A percentile compares a stretch with the other conserved stretches of the same genome.
Evolutionary conservation across 805 yeast species (phyloP).

Genomic region (Candida morakotiae): DNA sequence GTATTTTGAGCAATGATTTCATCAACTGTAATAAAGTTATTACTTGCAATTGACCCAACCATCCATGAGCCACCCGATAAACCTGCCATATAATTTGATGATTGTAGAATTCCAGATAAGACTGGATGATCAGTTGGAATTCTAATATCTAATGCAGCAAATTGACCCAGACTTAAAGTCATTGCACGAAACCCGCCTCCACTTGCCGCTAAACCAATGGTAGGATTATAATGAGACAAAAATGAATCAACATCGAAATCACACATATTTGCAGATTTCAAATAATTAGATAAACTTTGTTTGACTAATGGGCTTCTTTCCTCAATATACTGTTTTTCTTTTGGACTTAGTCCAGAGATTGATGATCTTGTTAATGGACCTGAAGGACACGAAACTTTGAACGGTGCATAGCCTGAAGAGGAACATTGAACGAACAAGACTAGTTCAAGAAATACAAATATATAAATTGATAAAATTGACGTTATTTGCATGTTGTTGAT

Average conservation of each 20-base stretch:
- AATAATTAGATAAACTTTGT: slow-evolving; percentile 19
- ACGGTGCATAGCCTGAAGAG: slow-evolving; percentile 23
- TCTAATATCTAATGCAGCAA: slow-evolving; percentile 75
- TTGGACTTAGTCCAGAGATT: slow-evolving; percentile 14
- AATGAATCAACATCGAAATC: slow-evolving; percentile 20
- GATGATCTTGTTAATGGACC: slow-evolving; percentile 21
- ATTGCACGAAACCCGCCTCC: slow-evolving; percentile 43
- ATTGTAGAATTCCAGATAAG: slow-evolving; percentile 55
- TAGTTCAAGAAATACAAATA: too few relatives aligned
- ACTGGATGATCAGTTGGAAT: slow-evolving; percentile 58
- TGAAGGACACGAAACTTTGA: slow-evolving; percentile 24
- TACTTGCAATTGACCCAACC: slow-evolving; percentile 58
- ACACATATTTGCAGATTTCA: slow-evolving; percentile 17
- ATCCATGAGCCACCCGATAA: slow-evolving; percentile 71
- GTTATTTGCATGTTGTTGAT: too few relatives aligned
- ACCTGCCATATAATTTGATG: slow-evolving; percentile 69
- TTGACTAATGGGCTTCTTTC: slow-evolving; percentile 20
- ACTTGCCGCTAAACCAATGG: slow-evolving; percentile 32
- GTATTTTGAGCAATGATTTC: slow-evolving; percentile 19
- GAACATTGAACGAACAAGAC: background rate
- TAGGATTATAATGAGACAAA: slow-evolving; percentile 13
- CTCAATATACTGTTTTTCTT: slow-evolving; percentile 23
- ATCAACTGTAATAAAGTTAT: slow-evolving; percentile 53
- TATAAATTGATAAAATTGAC: too few relatives aligned
- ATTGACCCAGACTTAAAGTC: slow-evolving; percentile 79